Evolutionary conservation across 108 stramenopile genomes (phyloP).

Genomic region (Cyclostephanos tholiformis): DNA sequence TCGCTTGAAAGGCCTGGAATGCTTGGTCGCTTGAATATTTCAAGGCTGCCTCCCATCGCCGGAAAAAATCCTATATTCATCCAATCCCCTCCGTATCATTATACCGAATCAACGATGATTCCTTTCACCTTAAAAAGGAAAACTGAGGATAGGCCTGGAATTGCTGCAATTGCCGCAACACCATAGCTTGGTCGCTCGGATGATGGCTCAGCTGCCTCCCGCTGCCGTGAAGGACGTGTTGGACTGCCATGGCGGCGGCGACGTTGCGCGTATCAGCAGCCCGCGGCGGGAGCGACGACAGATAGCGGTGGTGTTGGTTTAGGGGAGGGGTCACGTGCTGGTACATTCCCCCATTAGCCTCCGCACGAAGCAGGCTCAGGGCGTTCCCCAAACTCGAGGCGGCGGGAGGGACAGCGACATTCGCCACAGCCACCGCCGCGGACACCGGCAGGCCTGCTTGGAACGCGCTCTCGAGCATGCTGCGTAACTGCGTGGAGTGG

Average conservation of each 20-base stretch:
- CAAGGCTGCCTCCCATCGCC: too few relatives aligned
- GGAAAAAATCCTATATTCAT: too few relatives aligned
- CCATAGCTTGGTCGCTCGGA: background rate
- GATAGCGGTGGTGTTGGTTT: background rate
- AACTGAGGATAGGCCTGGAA: slow-evolving; percentile 4
- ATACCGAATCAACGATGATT: background rate
- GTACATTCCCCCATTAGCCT: background rate
- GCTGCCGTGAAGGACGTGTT: background rate
- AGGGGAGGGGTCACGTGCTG: background rate
- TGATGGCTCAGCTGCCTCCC: background rate
- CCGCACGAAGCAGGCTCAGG: background rate
- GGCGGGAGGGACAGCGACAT: background rate
- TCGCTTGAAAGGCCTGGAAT: too few relatives aligned
- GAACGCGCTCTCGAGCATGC: slow-evolving; percentile 37
- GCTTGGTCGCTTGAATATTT: too few relatives aligned
- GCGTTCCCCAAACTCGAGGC: background rate
- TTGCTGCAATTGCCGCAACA: background rate
- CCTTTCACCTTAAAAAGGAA: background rate
- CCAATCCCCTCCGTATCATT: too few relatives aligned
- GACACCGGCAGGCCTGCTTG: slow-evolving; percentile 10
- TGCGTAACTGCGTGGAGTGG: slow-evolving; percentile 45
- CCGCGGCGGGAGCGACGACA: background rate
- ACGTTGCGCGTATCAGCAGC: background rate
- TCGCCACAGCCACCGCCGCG: background rate
- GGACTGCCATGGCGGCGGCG: background rate